phyloP scores from a whole-genome alignment of 2,329 filamentous ascomycete species.

The Cladosporium sp. region DNA sequence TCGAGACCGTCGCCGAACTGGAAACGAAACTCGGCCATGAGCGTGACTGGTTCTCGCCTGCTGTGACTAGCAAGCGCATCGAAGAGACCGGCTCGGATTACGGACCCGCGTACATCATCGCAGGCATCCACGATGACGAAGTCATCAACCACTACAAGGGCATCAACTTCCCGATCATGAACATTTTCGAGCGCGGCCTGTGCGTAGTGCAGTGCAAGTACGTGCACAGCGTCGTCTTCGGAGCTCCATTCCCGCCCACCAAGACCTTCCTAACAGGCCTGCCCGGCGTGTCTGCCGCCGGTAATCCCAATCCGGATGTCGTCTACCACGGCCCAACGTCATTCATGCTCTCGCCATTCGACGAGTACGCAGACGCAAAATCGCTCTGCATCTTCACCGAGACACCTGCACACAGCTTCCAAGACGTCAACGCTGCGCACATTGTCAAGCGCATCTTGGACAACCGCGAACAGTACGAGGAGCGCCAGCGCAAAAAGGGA shows the following conservation, averaged over 20 bases:
- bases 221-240: conserved; percentile 83
- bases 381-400: conserved; percentile 80
- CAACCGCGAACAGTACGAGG: conserved; percentile 85
- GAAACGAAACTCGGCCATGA: conserved; percentile 69
- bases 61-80: conserved; percentile 62
- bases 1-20: conserved; percentile 70
- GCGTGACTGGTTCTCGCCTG: conserved; percentile 72
- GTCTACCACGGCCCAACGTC: conserved; percentile 97
- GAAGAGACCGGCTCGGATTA: conserved; percentile 70
- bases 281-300: conserved; percentile 58
- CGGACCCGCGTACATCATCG: conserved; percentile 80
- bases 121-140: conserved; percentile 89
- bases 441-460: conserved; percentile 90
- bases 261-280: conserved; percentile 72
- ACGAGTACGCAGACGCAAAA: conserved; percentile 73
- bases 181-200: conserved; percentile 92
- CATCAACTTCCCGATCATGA: conserved; percentile 99
- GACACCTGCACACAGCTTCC: conserved; percentile 74
- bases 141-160: conserved; percentile 97
- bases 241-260: conserved; percentile 84
- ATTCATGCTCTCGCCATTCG: conserved; percentile 66
- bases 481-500: conserved; percentile 84
- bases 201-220: conserved; percentile 97
- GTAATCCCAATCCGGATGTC: conserved; percentile 59
- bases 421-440: conserved; percentile 85